Percentiles rank a stretch among this genome's conserved stretches.
These are phyloP conservation scores for Halteria grandinella DNA, from an alignment of 73 alveolate species.

Conservation along the genomic window DNA sequence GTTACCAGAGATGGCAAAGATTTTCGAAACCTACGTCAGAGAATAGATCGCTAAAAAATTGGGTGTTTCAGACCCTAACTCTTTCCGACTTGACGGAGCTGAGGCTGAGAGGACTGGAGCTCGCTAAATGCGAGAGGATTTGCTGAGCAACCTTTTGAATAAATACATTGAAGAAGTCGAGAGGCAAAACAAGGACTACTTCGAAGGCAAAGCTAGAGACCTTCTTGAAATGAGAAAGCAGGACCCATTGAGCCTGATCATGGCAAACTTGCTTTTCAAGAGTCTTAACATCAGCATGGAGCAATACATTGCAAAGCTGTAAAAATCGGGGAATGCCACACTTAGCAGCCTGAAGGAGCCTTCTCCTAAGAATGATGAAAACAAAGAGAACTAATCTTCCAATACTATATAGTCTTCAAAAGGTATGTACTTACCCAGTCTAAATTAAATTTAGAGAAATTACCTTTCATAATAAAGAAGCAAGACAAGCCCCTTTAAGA, in stretches of 20 bases:
- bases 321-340: too few species aligned
- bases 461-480: too few species aligned
- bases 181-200: slow-evolving; percentile 38
- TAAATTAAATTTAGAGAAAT: too few species aligned
- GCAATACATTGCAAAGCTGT: slow-evolving; percentile 14
- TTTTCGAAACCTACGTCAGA: slow-evolving; percentile 25
- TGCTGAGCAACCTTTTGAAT: neutral
- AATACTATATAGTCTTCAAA: too few species aligned
- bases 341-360: too few species aligned
- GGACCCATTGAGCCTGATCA: slow-evolving; percentile 36
- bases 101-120: neutral
- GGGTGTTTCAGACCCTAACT: neutral
- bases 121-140: neutral
- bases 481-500: too few species aligned
- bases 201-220: slow-evolving; percentile 55
- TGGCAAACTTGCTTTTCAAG: slow-evolving; percentile 46
- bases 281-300: slow-evolving; percentile 47
- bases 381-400: too few species aligned
- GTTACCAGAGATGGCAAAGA: slow-evolving; percentile 56
- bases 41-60: slow-evolving; percentile 12
- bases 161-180: slow-evolving; percentile 45
- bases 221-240: slow-evolving; percentile 29
- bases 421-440: too few species aligned
- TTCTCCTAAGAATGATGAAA: too few species aligned
- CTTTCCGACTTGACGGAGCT: neutral